Evolutionary conservation across 2,329 filamentous ascomycete genomes (phyloP).

Genomic region (Trichoderma hamatum): DNA sequence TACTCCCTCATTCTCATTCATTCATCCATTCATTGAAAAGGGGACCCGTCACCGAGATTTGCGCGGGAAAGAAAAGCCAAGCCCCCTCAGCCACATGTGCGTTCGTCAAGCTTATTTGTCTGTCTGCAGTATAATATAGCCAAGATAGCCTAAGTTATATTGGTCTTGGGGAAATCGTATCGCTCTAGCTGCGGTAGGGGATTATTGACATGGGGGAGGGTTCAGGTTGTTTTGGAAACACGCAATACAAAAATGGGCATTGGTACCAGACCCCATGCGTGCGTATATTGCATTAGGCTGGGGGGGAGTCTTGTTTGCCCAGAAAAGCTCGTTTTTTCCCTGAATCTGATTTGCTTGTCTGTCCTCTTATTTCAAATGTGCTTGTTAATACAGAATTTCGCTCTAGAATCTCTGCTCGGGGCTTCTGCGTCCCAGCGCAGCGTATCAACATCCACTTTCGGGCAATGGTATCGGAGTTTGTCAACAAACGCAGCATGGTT

Average conservation of each 20-base stretch:
- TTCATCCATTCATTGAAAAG: too few relatives aligned
- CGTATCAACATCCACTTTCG: conserved; percentile 5
- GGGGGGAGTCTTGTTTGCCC: background rate
- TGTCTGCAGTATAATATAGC: background rate
- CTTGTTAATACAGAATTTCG: background rate
- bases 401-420: background rate
- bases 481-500: conserved; percentile 16
- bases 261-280: background rate
- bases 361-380: background rate
- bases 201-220: background rate
- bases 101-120: background rate
- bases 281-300: background rate
- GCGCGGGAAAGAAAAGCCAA: background rate
- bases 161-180: background rate
- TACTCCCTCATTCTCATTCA: too few relatives aligned
- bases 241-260: background rate
- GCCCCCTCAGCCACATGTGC: conserved; percentile 11
- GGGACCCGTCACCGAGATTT: background rate
- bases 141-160: background rate
- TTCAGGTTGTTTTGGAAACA: background rate
- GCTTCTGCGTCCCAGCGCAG: background rate
- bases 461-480: conserved; percentile 21
- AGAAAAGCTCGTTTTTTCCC: background rate
- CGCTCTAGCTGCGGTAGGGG: background rate
- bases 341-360: background rate